Percentiles rank a stretch among this genome's conserved stretches.
Conservation (phyloP, 208 protist species). For the Acanthamoeba lenticulata region DNA sequence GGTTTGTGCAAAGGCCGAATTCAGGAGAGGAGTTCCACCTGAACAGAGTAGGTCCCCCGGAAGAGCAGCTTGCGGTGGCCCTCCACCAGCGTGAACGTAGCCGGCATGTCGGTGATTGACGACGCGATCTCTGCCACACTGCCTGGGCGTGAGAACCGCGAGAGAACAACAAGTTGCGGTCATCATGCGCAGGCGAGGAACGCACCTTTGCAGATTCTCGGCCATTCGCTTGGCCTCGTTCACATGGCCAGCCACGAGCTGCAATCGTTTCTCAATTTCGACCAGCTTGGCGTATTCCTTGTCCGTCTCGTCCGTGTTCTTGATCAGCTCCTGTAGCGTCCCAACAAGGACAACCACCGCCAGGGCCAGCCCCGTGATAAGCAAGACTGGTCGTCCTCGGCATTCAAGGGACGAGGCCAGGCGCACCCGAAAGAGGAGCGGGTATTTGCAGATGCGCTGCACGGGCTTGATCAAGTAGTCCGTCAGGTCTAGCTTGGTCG, state of each 20-base stretch:
- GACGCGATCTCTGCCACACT: slow-evolving; percentile 19
- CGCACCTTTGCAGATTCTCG: slow-evolving; percentile 34
- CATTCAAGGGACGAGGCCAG: neutral
- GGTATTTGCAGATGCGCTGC: slow-evolving; percentile 58
- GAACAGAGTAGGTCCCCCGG: neutral
- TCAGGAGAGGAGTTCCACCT: neutral
- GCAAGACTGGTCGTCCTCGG: neutral
- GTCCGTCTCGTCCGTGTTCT: neutral
- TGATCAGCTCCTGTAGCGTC: neutral
- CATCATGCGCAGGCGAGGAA: too few relatives aligned
- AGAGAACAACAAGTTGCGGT: too few relatives aligned
- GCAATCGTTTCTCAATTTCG: slow-evolving; percentile 7
- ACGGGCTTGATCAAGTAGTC: slow-evolving; percentile 50
- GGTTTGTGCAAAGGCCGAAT: neutral
- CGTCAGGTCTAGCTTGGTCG: slow-evolving; percentile 1
- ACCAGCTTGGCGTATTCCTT: slow-evolving; percentile 30
- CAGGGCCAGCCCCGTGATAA: neutral
- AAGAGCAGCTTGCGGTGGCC: neutral
- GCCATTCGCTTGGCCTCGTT: slow-evolving; percentile 31
- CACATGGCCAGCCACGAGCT: slow-evolving; percentile 15
- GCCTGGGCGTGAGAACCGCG: too few relatives aligned
- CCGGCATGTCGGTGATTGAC: neutral
- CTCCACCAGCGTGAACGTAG: slow-evolving; percentile 28
- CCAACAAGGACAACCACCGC: neutral
- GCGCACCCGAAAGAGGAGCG: neutral